Conservation (phyloP, 176 grass and related monocot genomes). For the Phyllostachys edulis region DNA sequence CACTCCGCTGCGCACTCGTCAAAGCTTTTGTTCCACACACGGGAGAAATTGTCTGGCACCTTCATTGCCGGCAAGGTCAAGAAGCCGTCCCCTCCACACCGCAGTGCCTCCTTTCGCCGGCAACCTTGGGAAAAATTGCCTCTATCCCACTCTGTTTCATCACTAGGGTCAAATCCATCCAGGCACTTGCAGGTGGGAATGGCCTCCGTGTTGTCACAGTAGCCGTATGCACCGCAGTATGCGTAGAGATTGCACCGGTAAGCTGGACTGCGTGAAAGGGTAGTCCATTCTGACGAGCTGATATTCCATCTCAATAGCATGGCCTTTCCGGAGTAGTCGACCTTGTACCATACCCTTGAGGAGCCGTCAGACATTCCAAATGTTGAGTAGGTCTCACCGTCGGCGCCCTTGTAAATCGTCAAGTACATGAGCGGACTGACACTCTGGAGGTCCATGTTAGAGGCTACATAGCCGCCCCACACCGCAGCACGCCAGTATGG, state of each 20-base stretch:
- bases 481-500: background rate
- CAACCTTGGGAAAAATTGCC: slow-evolving; percentile 16
- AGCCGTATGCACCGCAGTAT: background rate
- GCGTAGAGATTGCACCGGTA: background rate
- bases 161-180: slow-evolving; percentile 16
- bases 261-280: accelerated
- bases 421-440: background rate
- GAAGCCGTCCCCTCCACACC: background rate
- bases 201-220: background rate
- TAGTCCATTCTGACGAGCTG: background rate
- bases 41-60: background rate
- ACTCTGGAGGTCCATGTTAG: background rate
- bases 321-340: background rate
- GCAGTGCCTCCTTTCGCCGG: background rate
- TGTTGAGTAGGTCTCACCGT: background rate
- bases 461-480: background rate
- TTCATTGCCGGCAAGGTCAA: background rate
- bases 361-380: slow-evolving; percentile 16
- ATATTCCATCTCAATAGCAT: background rate
- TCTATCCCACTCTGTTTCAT: background rate
- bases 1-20: slow-evolving; percentile 33
- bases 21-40: slow-evolving; percentile 21
- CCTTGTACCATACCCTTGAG: background rate
- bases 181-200: slow-evolving; percentile 17
- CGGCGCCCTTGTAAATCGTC: background rate